Base-by-base conservation (phyloP, 2,329 filamentous ascomycete species). In the Nannizzia gypsea region DNA sequence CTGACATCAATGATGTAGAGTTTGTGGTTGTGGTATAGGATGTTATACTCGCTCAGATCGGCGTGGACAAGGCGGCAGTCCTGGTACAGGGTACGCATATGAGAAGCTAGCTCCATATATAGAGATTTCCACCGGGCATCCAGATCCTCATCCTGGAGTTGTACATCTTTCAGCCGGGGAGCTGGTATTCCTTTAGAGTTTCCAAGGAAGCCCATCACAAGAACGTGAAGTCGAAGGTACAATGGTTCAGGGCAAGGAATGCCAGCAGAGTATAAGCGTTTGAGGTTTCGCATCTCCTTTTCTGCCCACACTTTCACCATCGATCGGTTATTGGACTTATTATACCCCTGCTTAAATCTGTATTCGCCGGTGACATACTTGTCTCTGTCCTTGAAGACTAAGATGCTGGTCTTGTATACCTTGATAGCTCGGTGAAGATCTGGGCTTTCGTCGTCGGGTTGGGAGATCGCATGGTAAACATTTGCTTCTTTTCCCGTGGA, bases 231-330 rank as follows among this genome's bases (percentile, higher is more conserved):
- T 69, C 92, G 90, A 56, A 99, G 83, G 67, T 87, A 86, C 62
- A 97, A 79, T 2, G 93, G 91, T 70, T 96, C 89, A 0, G 93
- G 93, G 66, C 88, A 95, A 4, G 90, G 88, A 59, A 99, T 96
- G 6, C 88, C 89, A 6, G 91, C 87, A 4, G 83, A 78, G 72
- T 95, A 79, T 63, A 99, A 86, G 60, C 93, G 82, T 66, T 90
- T 86, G 68, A 99, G 75, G 74, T 99, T 99, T 46, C 93, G 84
- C 77, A 95, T 95, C 76, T 99, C 93, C 76, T 99, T 99, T 76
- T 99, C 92, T 0, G 95, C 95, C 93, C 93, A 99, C 24, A 96
- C 80, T 74, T 96, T 95, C 66, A 99, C 92, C 92, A 97, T 97
- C 66, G 92, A 90, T 56, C 91, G 84, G 76, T 90, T 96, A 75